Conservation (phyloP, 257 asterid species). For the Leptodermis oblonga region DNA sequence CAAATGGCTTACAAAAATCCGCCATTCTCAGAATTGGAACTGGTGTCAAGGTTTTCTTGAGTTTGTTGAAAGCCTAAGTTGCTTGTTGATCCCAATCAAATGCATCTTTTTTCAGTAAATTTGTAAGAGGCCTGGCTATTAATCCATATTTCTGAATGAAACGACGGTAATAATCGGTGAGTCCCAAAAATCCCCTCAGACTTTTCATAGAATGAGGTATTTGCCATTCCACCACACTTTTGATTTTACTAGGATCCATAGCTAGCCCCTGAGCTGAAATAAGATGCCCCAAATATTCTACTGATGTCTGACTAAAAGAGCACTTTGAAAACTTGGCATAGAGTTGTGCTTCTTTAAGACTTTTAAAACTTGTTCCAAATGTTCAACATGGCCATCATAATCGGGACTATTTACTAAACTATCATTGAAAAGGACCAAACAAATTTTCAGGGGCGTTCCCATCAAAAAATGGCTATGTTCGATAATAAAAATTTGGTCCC, state of each 20-base stretch:
- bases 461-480: too few relatives aligned
- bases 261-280: not conserved
- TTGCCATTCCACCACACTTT: not conserved
- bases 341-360: not conserved
- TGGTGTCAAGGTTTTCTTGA: not conserved
- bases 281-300: not conserved
- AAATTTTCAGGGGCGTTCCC: too few relatives aligned
- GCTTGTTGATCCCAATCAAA: not conserved
- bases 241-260: not conserved
- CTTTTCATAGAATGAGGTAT: accelerated
- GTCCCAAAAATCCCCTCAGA: not conserved
- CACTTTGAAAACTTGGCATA: not conserved
- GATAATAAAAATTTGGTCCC: too few relatives aligned
- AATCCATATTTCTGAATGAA: not conserved
- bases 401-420: not conserved
- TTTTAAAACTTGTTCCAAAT: accelerated
- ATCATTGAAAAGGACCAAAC: not conserved
- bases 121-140: not conserved
- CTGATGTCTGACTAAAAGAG: not conserved
- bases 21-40: not conserved
- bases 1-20: not conserved
- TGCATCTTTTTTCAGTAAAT: not conserved
- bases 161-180: not conserved
- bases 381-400: not conserved
- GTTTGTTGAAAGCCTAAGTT: accelerated